Evolutionary conservation across 805 yeast genomes (phyloP), one percentile per base, ranked within the genome.

Genomic region (Citeromyces nyonsensis): DNA sequence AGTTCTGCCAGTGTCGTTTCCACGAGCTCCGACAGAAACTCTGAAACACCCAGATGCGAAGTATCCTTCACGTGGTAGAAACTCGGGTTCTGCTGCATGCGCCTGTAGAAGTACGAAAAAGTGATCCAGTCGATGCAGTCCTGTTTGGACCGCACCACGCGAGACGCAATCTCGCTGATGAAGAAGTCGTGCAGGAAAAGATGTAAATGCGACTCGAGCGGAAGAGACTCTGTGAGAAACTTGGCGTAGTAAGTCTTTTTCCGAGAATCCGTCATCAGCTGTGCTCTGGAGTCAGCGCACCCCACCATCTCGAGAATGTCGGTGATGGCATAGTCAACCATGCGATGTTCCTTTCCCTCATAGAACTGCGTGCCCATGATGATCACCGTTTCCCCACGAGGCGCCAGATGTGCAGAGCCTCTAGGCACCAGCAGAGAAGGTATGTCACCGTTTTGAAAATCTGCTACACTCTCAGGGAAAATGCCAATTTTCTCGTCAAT

Each of bases 91-190:
- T 69, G 63, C 35, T 73, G 78, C 13, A 91, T 49, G 32, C 97
- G 61, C 40, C 93, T 62, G 52, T 83, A 91, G 45, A 86, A 80
- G 42, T 74, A 80, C 0, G 94, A 67, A 48, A 69, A 82, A 0
- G 95, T 80, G 24, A 91, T 46, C 93, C 94, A 84, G 44, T 88
- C 95, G 37, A 91, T 69, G 43, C 94, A 82, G 41, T 80, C 91
- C 44, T 86, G 95, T 45, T 80, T 72, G 6, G 69, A 61, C 30
- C 59, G 63, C 36, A 88, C 66, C 10, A 73, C 59, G 2, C 69
- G 59, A 5, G 73, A 66, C 25, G 80, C 68, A n/a, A 85, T 74
- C 42, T 83, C 97, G 29, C 71, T 67, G 28, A 81, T 50, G 25
- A 88, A 63, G 0, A 69, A 61, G 47, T 91, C 96, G 37, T 69